Percentiles rank a stretch among this genome's conserved stretches.
Conservation (phyloP, 495 filamentous ascomycete species). For the Barbatosphaeria neglecta region DNA sequence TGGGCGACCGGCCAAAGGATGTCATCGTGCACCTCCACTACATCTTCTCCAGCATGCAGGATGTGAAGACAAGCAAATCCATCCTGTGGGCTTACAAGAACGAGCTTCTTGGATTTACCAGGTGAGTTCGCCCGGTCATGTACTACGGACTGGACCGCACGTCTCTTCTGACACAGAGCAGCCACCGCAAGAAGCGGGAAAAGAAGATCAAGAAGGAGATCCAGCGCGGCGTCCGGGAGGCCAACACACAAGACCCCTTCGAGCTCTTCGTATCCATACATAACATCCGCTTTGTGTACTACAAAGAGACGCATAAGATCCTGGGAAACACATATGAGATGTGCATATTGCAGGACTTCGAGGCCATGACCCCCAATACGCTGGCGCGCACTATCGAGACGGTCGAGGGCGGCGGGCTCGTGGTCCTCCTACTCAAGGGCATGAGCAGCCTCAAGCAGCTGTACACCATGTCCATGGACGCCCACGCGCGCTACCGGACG, state of each 20-base stretch:
- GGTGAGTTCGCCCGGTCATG: too few species aligned
- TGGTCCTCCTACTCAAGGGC: conserved; percentile 81
- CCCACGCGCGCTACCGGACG: conserved; percentile 91
- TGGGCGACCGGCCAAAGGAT: conserved; percentile 93
- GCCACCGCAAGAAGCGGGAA: conserved; percentile 91
- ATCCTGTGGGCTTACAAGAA: conserved; percentile 99
- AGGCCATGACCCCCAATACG: conserved; percentile 92
- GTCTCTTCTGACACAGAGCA: conserved; percentile 23
- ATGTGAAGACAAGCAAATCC: conserved; percentile 91
- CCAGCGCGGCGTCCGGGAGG: conserved; percentile 85
- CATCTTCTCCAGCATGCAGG: conserved; percentile 69
- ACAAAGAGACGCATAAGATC: conserved; percentile 99
- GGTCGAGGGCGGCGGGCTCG: conserved; percentile 90
- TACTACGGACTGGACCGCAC: too few species aligned
- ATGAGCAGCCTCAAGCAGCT: conserved; percentile 97
- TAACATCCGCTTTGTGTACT: conserved; percentile 97
- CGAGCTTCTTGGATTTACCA: conserved; percentile 85
- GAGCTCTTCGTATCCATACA: conserved; percentile 94
- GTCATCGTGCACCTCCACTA: conserved; percentile 92
- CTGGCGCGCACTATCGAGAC: conserved; percentile 93
- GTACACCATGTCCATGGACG: conserved; percentile 95
- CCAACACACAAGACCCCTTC: conserved; percentile 94
- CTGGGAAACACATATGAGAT: conserved; percentile 77
- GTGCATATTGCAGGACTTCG: conserved; percentile 95
- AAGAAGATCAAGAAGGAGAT: conserved; percentile 97